Evolutionary conservation across 2,329 filamentous ascomycete genomes (phyloP).

Genomic region (Fusarium citri): DNA sequence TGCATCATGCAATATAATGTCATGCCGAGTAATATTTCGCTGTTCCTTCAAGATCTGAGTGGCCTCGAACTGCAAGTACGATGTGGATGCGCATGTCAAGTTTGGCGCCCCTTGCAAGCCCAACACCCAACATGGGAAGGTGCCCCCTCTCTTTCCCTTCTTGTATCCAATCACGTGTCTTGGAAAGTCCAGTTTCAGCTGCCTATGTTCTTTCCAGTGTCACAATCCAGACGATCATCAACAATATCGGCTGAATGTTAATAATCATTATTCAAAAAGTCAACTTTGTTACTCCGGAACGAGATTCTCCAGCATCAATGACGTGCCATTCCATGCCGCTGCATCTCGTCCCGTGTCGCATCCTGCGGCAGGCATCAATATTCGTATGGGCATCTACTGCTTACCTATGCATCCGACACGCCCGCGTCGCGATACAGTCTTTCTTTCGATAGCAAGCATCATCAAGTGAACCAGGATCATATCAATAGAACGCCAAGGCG

Average conservation of each 20-base stretch:
- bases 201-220: conserved; percentile 32
- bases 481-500: background rate
- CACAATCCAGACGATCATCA: conserved; percentile 29
- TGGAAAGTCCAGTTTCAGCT: conserved; percentile 37
- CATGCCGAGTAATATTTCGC: conserved; percentile 7
- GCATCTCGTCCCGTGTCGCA: conserved; percentile 5
- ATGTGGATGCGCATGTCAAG: conserved; percentile 23
- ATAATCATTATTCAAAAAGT: conserved; percentile 1
- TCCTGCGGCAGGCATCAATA: conserved; percentile 12
- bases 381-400: conserved; percentile 1
- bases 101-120: conserved; percentile 38
- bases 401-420: conserved; percentile 7
- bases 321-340: conserved; percentile 6
- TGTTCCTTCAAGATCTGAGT: conserved; percentile 31
- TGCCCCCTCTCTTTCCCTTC: conserved; percentile 13
- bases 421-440: background rate
- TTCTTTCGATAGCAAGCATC: background rate
- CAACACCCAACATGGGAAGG: conserved; percentile 32
- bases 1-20: conserved; percentile 13
- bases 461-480: background rate
- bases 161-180: conserved; percentile 36
- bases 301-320: conserved; percentile 12
- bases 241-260: conserved; percentile 16
- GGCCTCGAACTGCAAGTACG: conserved; percentile 9
- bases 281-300: conserved; percentile 2